Evolutionary conservation across 2,329 filamentous ascomycete genomes (phyloP), one percentile per base, ranked within the genome.

Genomic region (Aspergillus flavus): DNA sequence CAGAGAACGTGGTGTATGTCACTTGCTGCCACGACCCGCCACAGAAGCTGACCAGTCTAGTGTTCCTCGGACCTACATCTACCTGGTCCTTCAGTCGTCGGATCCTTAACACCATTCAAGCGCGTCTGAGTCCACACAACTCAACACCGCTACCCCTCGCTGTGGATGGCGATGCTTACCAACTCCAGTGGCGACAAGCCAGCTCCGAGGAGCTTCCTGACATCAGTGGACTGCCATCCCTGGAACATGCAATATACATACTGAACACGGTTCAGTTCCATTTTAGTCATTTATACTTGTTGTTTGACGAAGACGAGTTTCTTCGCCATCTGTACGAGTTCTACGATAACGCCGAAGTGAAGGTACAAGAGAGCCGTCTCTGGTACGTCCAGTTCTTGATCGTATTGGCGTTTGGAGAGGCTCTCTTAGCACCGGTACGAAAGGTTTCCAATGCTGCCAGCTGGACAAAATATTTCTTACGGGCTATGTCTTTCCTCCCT

Each of bases 211-310:
- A 73, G 14, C 67, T 69, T 5, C 71, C 72, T 5, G 74, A 74
- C 57, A 68, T 70, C 4, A 71, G 75, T 21, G 69, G 75, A 16
- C 71, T 86, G 32, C 84, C 84, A 0, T 83, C 80, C 4, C 76
- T 82, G 0, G 84, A 86, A 63, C 79, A 83, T 66, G 81, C 83
- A 3, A 74, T 83, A 16, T 86, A 83, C 59, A 71, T 86, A 23
- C 81, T 85, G 66, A 86, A 85, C 62, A 81, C 82, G 0, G 84
- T 86, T 59, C 84, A 85, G 57, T 86, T 86, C 30, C 83, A 85
- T 58, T 84, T 83, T 58, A 79, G 80, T 6, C 83, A 85, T 28
- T 67, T 86, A 2, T 84, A 85, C 54, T 84, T 85, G 48, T 70
- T 86, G 0, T 85, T 85, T 34, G 84, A 86, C 23, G 83, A 85